A percentile compares a stretch with the other conserved stretches of the same genome.
These are phyloP conservation scores for Phaeomoniella chlamydospora DNA, from an alignment of 2,329 filamentous ascomycete genomes.

Conservation along the genomic window DNA sequence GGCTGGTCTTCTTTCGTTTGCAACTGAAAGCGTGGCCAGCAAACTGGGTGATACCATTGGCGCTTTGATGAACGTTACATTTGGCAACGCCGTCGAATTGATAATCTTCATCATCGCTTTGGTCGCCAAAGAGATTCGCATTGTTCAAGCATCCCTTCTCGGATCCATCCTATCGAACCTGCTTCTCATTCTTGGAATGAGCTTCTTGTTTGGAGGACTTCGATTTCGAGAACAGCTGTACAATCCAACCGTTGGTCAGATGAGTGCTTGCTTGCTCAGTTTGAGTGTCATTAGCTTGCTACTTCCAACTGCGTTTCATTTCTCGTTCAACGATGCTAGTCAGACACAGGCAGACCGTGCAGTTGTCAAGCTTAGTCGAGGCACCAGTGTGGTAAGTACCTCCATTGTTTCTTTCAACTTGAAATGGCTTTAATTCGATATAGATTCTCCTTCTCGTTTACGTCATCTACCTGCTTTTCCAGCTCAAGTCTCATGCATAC, in stretches of 20 bases:
- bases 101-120: slow-evolving; percentile 78
- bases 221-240: slow-evolving; percentile 71
- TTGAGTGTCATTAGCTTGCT: slow-evolving; percentile 80
- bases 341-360: slow-evolving; percentile 45
- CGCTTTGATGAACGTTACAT: slow-evolving; percentile 61
- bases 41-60: slow-evolving; percentile 60
- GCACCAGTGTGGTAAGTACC: slow-evolving; percentile 62
- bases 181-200: slow-evolving; percentile 72
- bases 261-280: slow-evolving; percentile 86
- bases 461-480: slow-evolving; percentile 70
- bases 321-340: slow-evolving; percentile 53
- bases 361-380: slow-evolving; percentile 74
- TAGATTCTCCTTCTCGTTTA: slow-evolving; percentile 70
- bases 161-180: slow-evolving; percentile 86
- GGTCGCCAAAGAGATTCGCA: slow-evolving; percentile 56
- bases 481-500: slow-evolving; percentile 82
- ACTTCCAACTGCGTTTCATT: slow-evolving; percentile 82
- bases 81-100: slow-evolving; percentile 66
- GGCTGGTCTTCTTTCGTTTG: slow-evolving; percentile 56
- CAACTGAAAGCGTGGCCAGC: slow-evolving; percentile 60
- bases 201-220: slow-evolving; percentile 72
- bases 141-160: slow-evolving; percentile 85
- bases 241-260: slow-evolving; percentile 73
- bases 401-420: slow-evolving; percentile 2
- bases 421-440: background rate